Conservation (phyloP, 768 basidiomycete genomes). For the Asterophora parasitica region DNA sequence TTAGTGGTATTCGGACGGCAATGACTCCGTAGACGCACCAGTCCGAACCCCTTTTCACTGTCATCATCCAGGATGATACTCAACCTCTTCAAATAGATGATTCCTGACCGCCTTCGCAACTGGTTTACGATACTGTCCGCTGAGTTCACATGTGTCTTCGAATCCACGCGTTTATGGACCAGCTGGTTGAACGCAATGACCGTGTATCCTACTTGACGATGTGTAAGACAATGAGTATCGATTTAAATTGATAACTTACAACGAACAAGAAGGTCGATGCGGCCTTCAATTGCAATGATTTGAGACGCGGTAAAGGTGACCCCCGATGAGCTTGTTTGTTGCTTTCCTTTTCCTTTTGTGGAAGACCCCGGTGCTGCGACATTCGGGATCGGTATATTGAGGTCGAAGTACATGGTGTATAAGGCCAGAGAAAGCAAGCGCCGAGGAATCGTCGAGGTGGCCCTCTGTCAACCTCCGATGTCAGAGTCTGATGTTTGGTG, state of each 20-base stretch:
- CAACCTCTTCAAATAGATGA: constrained; percentile 68
- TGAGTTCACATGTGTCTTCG: constrained; percentile 62
- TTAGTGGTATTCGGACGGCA: background rate
- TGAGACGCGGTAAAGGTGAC: constrained; percentile 50
- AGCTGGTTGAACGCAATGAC: constrained; percentile 76
- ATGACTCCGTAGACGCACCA: constrained; percentile 41
- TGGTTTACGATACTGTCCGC: constrained; percentile 56
- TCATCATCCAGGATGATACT: constrained; percentile 80
- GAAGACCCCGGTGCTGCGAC: constrained; percentile 27
- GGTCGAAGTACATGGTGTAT: constrained; percentile 54
- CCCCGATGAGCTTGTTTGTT: constrained; percentile 19
- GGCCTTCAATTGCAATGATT: constrained; percentile 51
- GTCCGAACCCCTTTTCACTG: constrained; percentile 81
- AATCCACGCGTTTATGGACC: constrained; percentile 65
- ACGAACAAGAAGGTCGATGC: constrained; percentile 67
- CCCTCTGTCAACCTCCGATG: too few relatives aligned
- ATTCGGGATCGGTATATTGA: constrained; percentile 53
- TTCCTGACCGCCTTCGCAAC: constrained; percentile 51
- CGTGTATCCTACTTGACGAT: constrained; percentile 74
- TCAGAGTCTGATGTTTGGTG: too few relatives aligned
- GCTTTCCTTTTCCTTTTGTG: constrained; percentile 60
- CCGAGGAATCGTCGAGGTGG: too few relatives aligned
- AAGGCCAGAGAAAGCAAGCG: background rate
- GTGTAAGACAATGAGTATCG: constrained; percentile 5
- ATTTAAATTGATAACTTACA: constrained; percentile 40